phyloP scores from a whole-genome alignment of 2,329 filamentous ascomycete species.

The Rutstroemia sp. region DNA sequence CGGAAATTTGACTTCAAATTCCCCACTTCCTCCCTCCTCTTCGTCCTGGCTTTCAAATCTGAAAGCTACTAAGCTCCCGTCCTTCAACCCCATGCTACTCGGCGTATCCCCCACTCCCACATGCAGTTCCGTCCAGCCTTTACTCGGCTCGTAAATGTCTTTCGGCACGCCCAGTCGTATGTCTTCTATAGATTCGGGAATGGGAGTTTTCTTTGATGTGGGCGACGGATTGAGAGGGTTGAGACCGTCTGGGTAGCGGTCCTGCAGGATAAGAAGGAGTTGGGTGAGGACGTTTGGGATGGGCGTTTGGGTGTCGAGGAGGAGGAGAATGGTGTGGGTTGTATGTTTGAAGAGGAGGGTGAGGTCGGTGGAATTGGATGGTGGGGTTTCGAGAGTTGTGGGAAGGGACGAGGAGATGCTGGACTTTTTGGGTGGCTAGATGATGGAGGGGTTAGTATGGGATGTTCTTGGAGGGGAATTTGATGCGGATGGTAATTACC shows the following conservation, averaged over 20 bases:
- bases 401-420: neutral
- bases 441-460: neutral
- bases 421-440: neutral
- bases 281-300: too few relatives aligned
- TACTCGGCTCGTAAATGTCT: conserved; percentile 39
- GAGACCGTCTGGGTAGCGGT: conserved; percentile 49
- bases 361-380: conserved; percentile 35
- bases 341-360: conserved; percentile 69
- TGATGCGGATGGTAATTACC: neutral
- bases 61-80: conserved; percentile 35
- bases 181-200: conserved; percentile 31
- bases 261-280: conserved; percentile 36
- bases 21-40: conserved; percentile 2
- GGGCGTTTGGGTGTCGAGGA: neutral
- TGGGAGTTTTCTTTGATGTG: conserved; percentile 18
- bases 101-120: conserved; percentile 26
- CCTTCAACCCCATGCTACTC: conserved; percentile 31
- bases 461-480: neutral
- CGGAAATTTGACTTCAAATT: conserved; percentile 20
- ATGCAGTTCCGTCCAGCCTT: conserved; percentile 41
- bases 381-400: neutral
- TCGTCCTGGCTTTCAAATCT: conserved; percentile 27
- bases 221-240: conserved; percentile 22
- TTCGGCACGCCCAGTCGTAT: conserved; percentile 40
- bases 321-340: conserved; percentile 28